Conservation (phyloP, 768 basidiomycete species). For the Calocybe indica region DNA sequence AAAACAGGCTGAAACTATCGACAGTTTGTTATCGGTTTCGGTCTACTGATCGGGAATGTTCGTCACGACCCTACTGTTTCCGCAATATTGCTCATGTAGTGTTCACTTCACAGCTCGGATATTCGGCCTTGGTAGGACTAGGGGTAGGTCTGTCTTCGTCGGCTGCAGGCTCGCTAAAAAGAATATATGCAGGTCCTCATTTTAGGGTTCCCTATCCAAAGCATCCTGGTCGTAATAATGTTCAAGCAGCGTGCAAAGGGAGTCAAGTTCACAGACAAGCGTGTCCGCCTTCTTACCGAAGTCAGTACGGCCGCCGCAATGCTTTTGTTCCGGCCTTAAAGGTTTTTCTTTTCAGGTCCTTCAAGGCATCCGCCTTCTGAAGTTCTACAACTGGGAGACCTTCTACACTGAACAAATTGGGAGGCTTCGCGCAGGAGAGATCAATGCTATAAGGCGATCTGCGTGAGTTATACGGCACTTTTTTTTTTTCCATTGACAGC, state of each 20-base stretch:
- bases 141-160: slow-evolving; percentile 23
- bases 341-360: slow-evolving; percentile 34
- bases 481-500: neutral
- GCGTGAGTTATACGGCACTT: slow-evolving; percentile 23
- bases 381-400: slow-evolving; percentile 55
- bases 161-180: neutral
- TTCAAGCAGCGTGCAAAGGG: slow-evolving; percentile 47
- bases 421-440: slow-evolving; percentile 31
- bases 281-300: slow-evolving; percentile 61
- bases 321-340: neutral
- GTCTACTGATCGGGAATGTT: slow-evolving; percentile 55
- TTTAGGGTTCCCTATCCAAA: slow-evolving; percentile 54
- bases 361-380: slow-evolving; percentile 62
- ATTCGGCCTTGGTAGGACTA: slow-evolving; percentile 63
- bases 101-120: slow-evolving; percentile 40
- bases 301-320: slow-evolving; percentile 14
- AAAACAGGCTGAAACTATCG: neutral
- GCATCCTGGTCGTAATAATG: slow-evolving; percentile 45
- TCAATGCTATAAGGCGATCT: slow-evolving; percentile 28
- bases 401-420: slow-evolving; percentile 41
- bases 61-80: slow-evolving; percentile 10
- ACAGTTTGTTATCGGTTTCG: slow-evolving; percentile 52
- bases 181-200: slow-evolving; percentile 35
- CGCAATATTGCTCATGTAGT: neutral
- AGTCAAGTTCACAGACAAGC: slow-evolving; percentile 60